Percentiles rank a stretch among this genome's conserved stretches.
Evolutionary conservation across 331 rosid species (phyloP).

Genomic region (Pyracantha coccinea): DNA sequence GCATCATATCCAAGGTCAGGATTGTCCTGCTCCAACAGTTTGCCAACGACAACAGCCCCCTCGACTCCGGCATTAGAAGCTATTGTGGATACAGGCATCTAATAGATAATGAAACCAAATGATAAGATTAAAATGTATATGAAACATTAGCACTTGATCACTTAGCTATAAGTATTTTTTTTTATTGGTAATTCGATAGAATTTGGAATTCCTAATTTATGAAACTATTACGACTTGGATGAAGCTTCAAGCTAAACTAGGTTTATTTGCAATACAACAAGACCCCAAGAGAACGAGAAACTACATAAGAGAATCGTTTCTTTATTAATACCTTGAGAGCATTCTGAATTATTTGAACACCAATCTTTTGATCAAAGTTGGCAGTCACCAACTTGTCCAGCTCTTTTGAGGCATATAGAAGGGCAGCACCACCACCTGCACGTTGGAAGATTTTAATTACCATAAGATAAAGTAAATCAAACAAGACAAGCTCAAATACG

Average conservation of each 20-base stretch:
- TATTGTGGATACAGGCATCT: constrained; percentile 45
- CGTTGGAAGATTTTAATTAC: neutral
- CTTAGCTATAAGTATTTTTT: neutral
- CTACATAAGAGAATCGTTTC: neutral
- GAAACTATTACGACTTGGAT: neutral
- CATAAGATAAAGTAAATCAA: neutral
- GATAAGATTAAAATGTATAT: neutral
- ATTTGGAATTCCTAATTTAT: neutral
- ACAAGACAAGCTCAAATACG: neutral
- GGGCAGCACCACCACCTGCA: constrained; percentile 50
- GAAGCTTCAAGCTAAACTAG: neutral
- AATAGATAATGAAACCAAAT: neutral
- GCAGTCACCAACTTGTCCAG: constrained; percentile 35
- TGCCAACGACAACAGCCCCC: constrained; percentile 50
- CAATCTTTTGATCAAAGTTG: constrained; percentile 47
- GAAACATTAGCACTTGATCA: neutral
- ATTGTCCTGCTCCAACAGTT: constrained; percentile 48
- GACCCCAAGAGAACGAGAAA: neutral
- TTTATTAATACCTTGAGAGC: constrained; percentile 32
- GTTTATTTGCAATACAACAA: neutral
- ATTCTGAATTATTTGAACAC: constrained; percentile 48
- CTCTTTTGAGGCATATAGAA: constrained; percentile 42
- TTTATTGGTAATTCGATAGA: neutral
- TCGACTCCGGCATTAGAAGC: constrained; percentile 55
- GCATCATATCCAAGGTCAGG: constrained; percentile 54